Conservation (phyloP, 2,329 filamentous ascomycete genomes). For the Plenodomus tracheiphilus region DNA sequence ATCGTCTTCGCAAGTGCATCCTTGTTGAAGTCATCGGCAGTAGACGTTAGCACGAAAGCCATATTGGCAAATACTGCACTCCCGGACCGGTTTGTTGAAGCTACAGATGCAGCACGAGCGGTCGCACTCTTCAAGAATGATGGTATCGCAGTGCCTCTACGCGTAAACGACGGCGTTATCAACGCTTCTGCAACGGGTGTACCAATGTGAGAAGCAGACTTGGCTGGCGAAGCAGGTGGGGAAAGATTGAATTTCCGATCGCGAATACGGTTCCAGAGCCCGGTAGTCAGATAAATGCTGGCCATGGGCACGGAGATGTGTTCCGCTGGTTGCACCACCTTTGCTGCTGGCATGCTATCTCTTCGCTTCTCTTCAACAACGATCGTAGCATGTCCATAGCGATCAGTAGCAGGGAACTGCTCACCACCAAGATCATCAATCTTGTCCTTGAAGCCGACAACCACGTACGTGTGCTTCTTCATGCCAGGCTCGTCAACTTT, state of each 20-base stretch:
- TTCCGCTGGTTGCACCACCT: conserved; percentile 17
- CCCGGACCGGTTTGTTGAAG: conserved; percentile 28
- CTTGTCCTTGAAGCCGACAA: conserved; percentile 49
- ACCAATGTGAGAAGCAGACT: conserved; percentile 21
- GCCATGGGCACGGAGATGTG: conserved; percentile 46
- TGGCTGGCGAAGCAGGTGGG: conserved; percentile 17
- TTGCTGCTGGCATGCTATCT: conserved; percentile 38
- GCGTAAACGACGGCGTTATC: conserved; percentile 55
- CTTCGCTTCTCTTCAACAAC: conserved; percentile 47
- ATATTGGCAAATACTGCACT: conserved; percentile 72
- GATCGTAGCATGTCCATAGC: conserved; percentile 46
- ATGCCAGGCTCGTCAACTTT: conserved; percentile 52
- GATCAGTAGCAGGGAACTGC: conserved; percentile 46
- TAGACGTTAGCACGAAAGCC: conserved; percentile 83
- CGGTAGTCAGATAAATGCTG: conserved; percentile 50
- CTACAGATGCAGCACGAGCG: conserved; percentile 32
- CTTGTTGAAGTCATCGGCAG: conserved; percentile 57
- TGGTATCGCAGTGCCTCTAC: conserved; percentile 40
- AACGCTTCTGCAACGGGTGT: conserved; percentile 40
- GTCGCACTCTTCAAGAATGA: conserved; percentile 33
- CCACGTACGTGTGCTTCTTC: conserved; percentile 50
- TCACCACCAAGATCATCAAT: conserved; percentile 24
- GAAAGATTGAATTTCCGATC: conserved; percentile 43
- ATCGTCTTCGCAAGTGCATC: conserved; percentile 65
- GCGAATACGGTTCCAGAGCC: conserved; percentile 48